These are phyloP conservation scores for Endotrypanum monterogeii DNA, from an alignment of 208 protist genomes.

Conservation along the genomic window DNA sequence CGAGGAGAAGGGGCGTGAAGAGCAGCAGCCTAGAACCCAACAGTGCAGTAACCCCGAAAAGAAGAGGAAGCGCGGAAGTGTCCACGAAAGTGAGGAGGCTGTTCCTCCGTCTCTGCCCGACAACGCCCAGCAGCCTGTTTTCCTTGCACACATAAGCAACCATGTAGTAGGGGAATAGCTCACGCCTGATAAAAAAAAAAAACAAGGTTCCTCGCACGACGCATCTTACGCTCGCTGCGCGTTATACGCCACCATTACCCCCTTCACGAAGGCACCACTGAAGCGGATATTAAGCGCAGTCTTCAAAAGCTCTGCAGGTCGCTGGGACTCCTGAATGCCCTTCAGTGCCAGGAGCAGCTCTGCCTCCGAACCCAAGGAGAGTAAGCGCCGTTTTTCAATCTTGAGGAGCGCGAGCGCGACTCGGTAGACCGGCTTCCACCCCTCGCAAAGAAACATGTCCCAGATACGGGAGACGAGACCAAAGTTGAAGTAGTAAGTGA, in stretches of 20 bases:
- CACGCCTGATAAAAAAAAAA: too few relatives aligned
- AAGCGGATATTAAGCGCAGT: slow-evolving; percentile 72
- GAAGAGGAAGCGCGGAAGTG: too few relatives aligned
- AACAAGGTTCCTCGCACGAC: background rate
- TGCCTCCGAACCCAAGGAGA: slow-evolving; percentile 40
- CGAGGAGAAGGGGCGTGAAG: too few relatives aligned
- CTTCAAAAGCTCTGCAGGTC: slow-evolving; percentile 48
- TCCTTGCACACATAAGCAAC: too few relatives aligned
- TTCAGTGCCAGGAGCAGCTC: slow-evolving; percentile 68
- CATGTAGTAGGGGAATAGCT: too few relatives aligned
- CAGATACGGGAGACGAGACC: slow-evolving; percentile 80
- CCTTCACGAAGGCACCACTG: slow-evolving; percentile 47
- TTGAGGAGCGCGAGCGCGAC: slow-evolving; percentile 80
- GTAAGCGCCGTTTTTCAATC: slow-evolving; percentile 50
- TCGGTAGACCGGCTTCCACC: slow-evolving; percentile 91
- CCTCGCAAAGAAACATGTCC: slow-evolving; percentile 93
- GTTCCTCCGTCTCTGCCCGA: too few relatives aligned
- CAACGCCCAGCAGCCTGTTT: too few relatives aligned
- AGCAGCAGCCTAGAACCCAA: too few relatives aligned
- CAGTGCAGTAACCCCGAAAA: too few relatives aligned
- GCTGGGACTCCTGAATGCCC: slow-evolving; percentile 67
- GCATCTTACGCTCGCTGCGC: background rate
- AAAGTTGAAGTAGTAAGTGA: slow-evolving; percentile 86
- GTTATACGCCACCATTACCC: slow-evolving; percentile 29
- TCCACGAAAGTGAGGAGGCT: too few relatives aligned